Evolutionary conservation across 2,329 filamentous ascomycete species (phyloP), one percentile per base, ranked within the genome.

Genomic region (Penicillium digitatum): DNA sequence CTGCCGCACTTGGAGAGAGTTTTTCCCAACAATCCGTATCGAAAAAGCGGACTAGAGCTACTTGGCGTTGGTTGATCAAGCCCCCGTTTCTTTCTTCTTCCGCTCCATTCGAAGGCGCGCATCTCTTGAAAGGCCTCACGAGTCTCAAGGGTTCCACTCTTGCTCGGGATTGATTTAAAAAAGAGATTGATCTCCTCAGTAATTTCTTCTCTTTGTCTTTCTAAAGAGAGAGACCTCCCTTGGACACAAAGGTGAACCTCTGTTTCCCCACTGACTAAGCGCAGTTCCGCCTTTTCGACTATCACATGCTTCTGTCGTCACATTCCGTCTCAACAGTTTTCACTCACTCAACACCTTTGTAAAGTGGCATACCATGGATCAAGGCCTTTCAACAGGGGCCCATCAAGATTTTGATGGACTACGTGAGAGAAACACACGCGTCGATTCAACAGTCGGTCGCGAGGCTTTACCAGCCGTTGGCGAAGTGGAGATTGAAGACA

Each of bases 371-470:
- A 67, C 56, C 52, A 75, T 75, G 73, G 70, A 73, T 64, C 67
- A 68, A 59, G 68, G 67, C 66, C 68, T 67, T 62, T 68, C 71
- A 67, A 71, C 72, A 66, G 68, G 70, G 61, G 59, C 68, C 58
- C 66, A 68, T 62, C 65, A 68, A 56, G 60, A 64, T 27, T 61
- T 62, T 55, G 69, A 74, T 61, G 76, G 76, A 50, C 74, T 82
- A 53, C 76, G 79, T 46, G 77, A 81, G 67, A 74, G 80, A 63
- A 74, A 70, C 65, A 67, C 71, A 34, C 70, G 71, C 54, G 57
- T 68, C 45, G 65, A 75, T 56, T 78, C 79, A 55, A 75, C 77
- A 62, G 71, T 75, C 52, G 79, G 81, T 31, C 67, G 78, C 54
- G 74, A 79, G 60, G 75, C 79, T 57, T 62, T 74, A 16, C 62